phyloP scores from a whole-genome alignment of 164 flowering plant genomes.

The Berberis vulgaris region DNA sequence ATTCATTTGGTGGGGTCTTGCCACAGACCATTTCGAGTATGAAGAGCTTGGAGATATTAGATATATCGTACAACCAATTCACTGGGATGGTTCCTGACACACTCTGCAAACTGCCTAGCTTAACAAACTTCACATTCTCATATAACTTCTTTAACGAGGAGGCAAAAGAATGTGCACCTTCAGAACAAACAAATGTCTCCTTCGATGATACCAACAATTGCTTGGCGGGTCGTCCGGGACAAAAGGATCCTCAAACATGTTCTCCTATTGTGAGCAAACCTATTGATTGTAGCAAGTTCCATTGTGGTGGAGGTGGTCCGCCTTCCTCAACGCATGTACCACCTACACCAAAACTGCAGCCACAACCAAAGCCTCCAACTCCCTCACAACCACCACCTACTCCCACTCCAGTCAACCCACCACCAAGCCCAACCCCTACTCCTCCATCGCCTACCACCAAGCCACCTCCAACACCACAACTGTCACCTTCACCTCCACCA shows the following conservation, averaged over 20 bases:
- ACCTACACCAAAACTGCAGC: not conserved
- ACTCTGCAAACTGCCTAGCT: conserved; percentile 43
- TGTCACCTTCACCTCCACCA: not conserved
- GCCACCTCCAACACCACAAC: conserved; percentile 1
- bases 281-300: conserved; percentile 1
- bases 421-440: not conserved
- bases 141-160: conserved; percentile 48
- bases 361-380: not conserved
- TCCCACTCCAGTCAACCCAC: not conserved
- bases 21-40: conserved; percentile 34
- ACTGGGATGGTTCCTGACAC: conserved; percentile 44
- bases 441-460: not conserved
- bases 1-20: conserved; percentile 37
- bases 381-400: not conserved
- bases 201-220: conserved; percentile 4
- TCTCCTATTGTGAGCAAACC: conserved; percentile 2
- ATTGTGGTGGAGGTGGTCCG: not conserved
- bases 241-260: not conserved
- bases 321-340: not conserved
- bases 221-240: conserved; percentile 5
- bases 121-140: conserved; percentile 46
- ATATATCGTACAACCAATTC: conserved; percentile 34
- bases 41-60: conserved; percentile 25
- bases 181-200: not conserved
- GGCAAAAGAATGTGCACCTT: conserved; percentile 6